Base-by-base conservation (phyloP, 164 flowering plant species). In the Warburgia ugandensis region DNA sequence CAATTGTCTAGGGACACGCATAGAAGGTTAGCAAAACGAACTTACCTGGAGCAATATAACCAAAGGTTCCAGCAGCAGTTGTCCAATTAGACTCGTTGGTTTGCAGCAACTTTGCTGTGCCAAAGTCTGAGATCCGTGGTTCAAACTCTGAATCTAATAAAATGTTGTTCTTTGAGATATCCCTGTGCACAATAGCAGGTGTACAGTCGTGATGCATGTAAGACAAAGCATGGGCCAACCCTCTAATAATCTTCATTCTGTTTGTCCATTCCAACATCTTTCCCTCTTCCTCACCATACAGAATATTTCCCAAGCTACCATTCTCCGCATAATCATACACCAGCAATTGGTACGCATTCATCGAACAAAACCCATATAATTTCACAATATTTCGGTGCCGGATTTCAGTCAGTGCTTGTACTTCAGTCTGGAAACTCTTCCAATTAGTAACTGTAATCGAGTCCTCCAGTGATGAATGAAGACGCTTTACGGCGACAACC, bases 351-450 rank as follows among this genome's bases (percentile, higher is more conserved):
- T 27, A 21, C 17, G 50, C 61, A 1, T 53, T 56, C 35, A 3
- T 16, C 29, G 53, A 23, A 20, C 62, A 53, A 54, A 59, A 68
- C 20, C 73, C 73, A 38, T 62, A 58, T 59, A 72, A 22, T 21
- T 56, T 72, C 14, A 72, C 68, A 20, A 72, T 59, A 44, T 72
- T 72, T 8, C 68, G 51, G 40, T 72, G 77, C 40, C 73, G 54
- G 30, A 62, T 59, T 11, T 38, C 41, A 7, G 64, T 50, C 38
- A 67, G 54, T 28, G 58, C 60, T 6, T 30, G 47, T 20, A 58
- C 26, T 32, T 67, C 71, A 21, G 46, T 54, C 48, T 54, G 47
- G 23, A 67, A 62, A 45, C 13, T 45, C 52, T 62, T 58, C 35
- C 8, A 25, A 2, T 26, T 27, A 29, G 16, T 29, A 3, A 16